Evolutionary conservation across 192 early-diverging fungal species (phyloP).

Genomic region (Neocallimastix lanati): DNA sequence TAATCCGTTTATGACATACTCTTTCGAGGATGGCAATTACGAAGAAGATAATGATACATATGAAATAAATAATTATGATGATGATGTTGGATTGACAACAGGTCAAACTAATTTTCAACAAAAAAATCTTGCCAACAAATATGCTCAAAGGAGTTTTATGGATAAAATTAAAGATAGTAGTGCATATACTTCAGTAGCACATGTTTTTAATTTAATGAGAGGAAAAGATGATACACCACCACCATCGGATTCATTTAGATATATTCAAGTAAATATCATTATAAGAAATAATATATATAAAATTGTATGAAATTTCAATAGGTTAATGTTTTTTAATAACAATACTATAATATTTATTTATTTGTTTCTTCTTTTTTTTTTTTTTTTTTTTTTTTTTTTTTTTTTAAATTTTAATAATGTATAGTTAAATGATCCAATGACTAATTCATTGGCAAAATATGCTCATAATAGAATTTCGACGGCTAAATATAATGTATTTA

Average conservation of each 20-base stretch:
- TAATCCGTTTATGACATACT: background rate
- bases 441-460: background rate
- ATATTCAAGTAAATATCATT: background rate
- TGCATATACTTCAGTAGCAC: background rate
- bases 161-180: background rate
- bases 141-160: background rate
- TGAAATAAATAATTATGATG: background rate
- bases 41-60: background rate
- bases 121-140: background rate
- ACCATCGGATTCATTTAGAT: background rate
- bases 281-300: too few relatives aligned
- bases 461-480: constrained; percentile 80
- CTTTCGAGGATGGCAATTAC: background rate
- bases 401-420: background rate
- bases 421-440: background rate
- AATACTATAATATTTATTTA: too few relatives aligned
- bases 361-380: too few relatives aligned
- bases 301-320: too few relatives aligned
- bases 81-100: background rate
- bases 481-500: constrained; percentile 84
- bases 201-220: background rate
- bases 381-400: too few relatives aligned
- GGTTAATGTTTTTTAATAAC: too few relatives aligned
- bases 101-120: background rate
- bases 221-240: background rate